Evolutionary conservation across 768 basidiomycete genomes (phyloP).

Genomic region (Russula brevipes): DNA sequence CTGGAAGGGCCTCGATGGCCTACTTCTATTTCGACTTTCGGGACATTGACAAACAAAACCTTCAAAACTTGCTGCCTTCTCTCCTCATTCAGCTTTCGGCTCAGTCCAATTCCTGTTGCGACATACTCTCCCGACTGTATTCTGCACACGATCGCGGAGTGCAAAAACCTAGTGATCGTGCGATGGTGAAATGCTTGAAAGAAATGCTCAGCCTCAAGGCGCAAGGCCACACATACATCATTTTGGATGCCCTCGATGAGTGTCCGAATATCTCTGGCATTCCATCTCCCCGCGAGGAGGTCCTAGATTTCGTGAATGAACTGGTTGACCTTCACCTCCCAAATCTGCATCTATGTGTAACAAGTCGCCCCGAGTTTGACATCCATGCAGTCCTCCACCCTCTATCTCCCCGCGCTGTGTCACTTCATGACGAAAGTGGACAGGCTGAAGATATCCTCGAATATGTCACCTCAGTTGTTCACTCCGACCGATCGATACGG

Average conservation of each 20-base stretch:
- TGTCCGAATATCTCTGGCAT: not conserved
- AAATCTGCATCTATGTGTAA: not conserved
- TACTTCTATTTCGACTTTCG: slow-evolving; percentile 1
- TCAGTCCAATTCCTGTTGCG: not conserved
- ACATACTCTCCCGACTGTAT: not conserved
- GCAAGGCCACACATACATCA: not conserved
- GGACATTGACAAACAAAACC: not conserved
- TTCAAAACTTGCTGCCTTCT: not conserved
- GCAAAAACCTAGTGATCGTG: not conserved
- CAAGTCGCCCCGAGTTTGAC: slow-evolving; percentile 3
- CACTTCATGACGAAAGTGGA: too few relatives aligned
- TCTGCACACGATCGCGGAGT: not conserved
- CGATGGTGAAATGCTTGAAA: not conserved
- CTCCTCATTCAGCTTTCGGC: not conserved
- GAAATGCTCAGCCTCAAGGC: not conserved
- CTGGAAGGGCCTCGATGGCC: not conserved
- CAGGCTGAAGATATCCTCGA: too few relatives aligned
- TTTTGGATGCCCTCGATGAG: slow-evolving; percentile 9
- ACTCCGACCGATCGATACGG: too few relatives aligned
- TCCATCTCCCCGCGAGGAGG: not conserved
- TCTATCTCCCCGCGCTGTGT: not conserved
- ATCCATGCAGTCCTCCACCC: not conserved
- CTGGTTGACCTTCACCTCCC: not conserved
- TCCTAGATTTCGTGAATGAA: not conserved
- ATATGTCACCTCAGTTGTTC: too few relatives aligned